phyloP scores from a whole-genome alignment of 192 early-diverging fungal genomes.

The Umbelopsis isabellina region DNA sequence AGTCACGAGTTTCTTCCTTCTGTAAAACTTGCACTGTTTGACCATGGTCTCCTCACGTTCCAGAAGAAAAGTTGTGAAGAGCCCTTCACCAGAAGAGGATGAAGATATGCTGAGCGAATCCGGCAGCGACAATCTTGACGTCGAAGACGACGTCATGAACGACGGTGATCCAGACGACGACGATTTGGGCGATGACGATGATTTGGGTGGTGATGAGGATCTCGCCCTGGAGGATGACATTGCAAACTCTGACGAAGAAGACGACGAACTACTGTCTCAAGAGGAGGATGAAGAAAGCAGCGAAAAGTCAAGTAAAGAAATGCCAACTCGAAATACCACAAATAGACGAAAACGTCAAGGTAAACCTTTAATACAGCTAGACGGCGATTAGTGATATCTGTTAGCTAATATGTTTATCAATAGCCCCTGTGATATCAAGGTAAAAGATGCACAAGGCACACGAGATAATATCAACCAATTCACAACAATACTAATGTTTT shows the following conservation, averaged over 20 bases:
- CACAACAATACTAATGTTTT: not conserved
- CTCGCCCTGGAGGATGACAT: conserved; percentile 18
- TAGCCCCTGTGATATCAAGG: conserved; percentile 2
- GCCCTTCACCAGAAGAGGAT: conserved; percentile 10
- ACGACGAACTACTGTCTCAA: conserved; percentile 21
- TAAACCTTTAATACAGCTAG: conserved; percentile 6
- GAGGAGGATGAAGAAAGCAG: conserved; percentile 20
- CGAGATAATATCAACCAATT: not conserved
- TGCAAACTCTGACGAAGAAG: conserved; percentile 1
- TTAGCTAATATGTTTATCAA: not conserved
- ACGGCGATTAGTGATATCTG: not conserved
- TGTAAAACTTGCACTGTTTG: not conserved
- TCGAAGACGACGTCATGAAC: conserved; percentile 21
- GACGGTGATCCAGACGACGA: conserved; percentile 26
- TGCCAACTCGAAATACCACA: conserved; percentile 5
- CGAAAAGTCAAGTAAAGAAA: conserved; percentile 19
- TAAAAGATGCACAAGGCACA: conserved; percentile 20
- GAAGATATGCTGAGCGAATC: conserved; percentile 18
- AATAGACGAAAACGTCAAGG: conserved; percentile 25
- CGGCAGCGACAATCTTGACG: conserved; percentile 16
- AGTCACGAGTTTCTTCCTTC: conserved; percentile 2
- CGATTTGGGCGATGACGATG: conserved; percentile 23
- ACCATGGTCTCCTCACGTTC: conserved; percentile 13
- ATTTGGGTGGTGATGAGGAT: conserved; percentile 27
- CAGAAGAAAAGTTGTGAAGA: conserved; percentile 16